Evolutionary conservation across 2,329 filamentous ascomycete species (phyloP), one percentile per base, ranked within the genome.

Genomic region (Alternaria sp.): DNA sequence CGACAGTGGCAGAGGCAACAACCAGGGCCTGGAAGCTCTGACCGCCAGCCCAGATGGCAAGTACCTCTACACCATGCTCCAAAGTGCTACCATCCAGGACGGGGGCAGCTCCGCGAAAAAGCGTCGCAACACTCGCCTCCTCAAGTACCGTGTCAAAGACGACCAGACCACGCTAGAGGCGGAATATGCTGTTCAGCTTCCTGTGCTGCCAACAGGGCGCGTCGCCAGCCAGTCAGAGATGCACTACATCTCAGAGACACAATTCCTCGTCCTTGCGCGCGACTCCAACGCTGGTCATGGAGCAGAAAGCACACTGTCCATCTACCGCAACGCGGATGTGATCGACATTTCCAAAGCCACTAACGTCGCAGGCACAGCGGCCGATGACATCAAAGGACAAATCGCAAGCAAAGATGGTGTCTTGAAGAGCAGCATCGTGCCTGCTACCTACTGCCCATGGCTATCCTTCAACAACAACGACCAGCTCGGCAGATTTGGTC

Each of bases 11-110:
- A 86, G 91, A 19, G 82, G 85, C 58, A 92, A 93, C 77, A 93
- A 93, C 77, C 90, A 92, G 74, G 90, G 91, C n/a, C 87, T 93
- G 52, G 91, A 93, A 77, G 90, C 88, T 0, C 78, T 93, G 52
- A 90, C 88, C 0, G 78, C 86, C n/a, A 88, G 86, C 4, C 82
- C 85, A 0, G 87, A 91, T 67, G 89, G 89, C 10, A 88, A 87
- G 64, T 87, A 83, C 2, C 81, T 93, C 11, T 92, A 87, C 72
- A 85, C 86, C 1, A 82, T 93, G 60, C 81, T 92, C 21, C 90
- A 93, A 74, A 88, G 87, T 2, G 89, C 90, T 0, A 80, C 88
- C 1, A 72, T 77, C 3, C 77, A 80, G 55, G 77, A 80, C 19
- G 89, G 89, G 47, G 88, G 87, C 10, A 79, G 83, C 49, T 84